These are phyloP conservation scores for Periconia digitata DNA, from an alignment of 2,329 filamentous ascomycete genomes.

Conservation along the genomic window DNA sequence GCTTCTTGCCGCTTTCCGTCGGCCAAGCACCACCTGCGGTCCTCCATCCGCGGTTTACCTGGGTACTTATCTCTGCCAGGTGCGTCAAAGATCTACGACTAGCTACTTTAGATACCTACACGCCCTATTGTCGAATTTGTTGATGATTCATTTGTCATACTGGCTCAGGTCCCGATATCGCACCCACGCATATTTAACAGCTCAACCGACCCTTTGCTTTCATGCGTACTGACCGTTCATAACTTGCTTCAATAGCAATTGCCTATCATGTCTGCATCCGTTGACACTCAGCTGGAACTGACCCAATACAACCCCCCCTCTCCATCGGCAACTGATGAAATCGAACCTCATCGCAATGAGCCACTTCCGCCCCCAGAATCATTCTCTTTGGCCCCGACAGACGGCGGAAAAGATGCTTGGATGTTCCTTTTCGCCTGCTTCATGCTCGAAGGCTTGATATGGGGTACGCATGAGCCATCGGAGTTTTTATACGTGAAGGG, in stretches of 20 bases:
- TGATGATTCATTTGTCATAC: neutral
- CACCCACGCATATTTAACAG: neutral
- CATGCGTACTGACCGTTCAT: neutral
- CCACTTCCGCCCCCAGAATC: neutral
- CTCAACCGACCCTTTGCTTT: neutral
- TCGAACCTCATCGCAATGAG: neutral
- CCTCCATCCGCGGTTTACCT: neutral
- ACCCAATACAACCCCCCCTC: neutral
- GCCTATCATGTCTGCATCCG: neutral
- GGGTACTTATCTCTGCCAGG: neutral
- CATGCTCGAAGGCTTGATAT: conserved; percentile 55
- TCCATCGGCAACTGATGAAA: neutral
- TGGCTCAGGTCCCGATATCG: neutral
- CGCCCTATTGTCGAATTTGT: neutral
- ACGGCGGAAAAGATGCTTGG: conserved; percentile 35
- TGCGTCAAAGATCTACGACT: neutral
- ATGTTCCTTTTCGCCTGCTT: conserved; percentile 45
- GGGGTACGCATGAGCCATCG: conserved; percentile 22
- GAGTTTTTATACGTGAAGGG: neutral
- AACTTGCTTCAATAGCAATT: neutral
- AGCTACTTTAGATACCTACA: neutral
- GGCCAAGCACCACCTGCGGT: neutral
- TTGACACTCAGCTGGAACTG: neutral
- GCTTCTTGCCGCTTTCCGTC: neutral
- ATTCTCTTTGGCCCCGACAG: conserved; percentile 30